Percentiles rank a stretch among this genome's conserved stretches.
These are phyloP conservation scores for Trematosphaeria pertusa DNA, from an alignment of 2,329 filamentous ascomycete species.

Conservation along the genomic window DNA sequence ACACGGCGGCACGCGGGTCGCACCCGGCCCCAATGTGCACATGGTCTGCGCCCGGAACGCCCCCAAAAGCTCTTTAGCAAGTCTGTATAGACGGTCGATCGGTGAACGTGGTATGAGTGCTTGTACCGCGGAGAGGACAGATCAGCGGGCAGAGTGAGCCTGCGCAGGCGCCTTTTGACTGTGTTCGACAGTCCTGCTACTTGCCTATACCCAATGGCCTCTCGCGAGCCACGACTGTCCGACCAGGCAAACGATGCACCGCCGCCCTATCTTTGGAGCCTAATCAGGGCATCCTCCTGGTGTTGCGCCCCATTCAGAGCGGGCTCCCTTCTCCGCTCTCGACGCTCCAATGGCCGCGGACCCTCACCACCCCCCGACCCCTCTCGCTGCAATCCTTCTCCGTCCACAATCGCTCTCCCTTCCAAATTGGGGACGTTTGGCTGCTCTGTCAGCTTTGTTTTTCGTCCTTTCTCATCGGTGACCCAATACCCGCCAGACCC, in stretches of 20 bases:
- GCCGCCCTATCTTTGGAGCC: conserved; percentile 36
- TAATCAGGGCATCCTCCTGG: conserved; percentile 18
- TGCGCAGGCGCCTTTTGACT: conserved; percentile 14
- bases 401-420: conserved; percentile 16
- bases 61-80: not conserved
- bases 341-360: conserved; percentile 26
- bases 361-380: conserved; percentile 22
- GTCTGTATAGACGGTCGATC: not conserved
- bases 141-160: conserved; percentile 11
- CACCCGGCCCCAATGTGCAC: conserved; percentile 30
- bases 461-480: conserved; percentile 19
- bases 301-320: conserved; percentile 35
- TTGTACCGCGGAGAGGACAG: conserved; percentile 2
- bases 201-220: conserved; percentile 10
- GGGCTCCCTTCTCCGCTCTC: conserved; percentile 11
- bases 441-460: conserved; percentile 30
- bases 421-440: conserved; percentile 24
- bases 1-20: conserved; percentile 27
- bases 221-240: conserved; percentile 15
- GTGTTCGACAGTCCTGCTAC: conserved; percentile 3
- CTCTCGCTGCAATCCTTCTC: conserved; percentile 18
- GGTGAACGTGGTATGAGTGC: not conserved
- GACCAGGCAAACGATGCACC: conserved; percentile 29
- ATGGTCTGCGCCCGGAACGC: conserved; percentile 14
- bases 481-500: conserved; percentile 21